phyloP scores from a whole-genome alignment of 2,329 filamentous ascomycete species.

The Fusarium sp. region DNA sequence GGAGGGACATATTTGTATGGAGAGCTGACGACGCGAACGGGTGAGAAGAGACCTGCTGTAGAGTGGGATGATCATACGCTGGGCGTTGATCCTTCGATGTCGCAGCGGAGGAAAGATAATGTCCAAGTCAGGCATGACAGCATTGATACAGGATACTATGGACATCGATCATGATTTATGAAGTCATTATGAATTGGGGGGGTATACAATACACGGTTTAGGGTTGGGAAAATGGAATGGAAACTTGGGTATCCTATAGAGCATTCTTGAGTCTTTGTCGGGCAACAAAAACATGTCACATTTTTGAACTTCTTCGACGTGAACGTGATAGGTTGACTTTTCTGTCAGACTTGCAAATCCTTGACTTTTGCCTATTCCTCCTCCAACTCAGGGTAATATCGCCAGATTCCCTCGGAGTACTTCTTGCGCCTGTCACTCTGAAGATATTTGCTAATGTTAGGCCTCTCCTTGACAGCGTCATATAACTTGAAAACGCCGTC shows the following conservation, averaged over 20 bases:
- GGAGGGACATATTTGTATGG: conserved; percentile 40
- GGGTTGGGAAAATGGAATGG: background rate
- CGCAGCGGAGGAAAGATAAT: conserved; percentile 7
- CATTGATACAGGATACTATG: conserved; percentile 36
- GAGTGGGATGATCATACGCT: conserved; percentile 41
- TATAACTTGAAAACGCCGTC: conserved; percentile 71
- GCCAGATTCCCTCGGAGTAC: conserved; percentile 74
- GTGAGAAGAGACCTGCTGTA: conserved; percentile 36
- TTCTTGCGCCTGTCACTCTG: conserved; percentile 69
- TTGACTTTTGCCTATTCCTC: conserved; percentile 41
- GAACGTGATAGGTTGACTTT: background rate
- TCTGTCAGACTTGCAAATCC: background rate
- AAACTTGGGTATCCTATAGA: background rate
- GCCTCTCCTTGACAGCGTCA: conserved; percentile 68
- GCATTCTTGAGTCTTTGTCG: background rate
- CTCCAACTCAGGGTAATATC: conserved; percentile 79
- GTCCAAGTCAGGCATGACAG: conserved; percentile 17
- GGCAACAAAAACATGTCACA: background rate
- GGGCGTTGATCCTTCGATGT: background rate
- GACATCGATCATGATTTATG: conserved; percentile 19
- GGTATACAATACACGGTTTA: background rate
- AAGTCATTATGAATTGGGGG: background rate
- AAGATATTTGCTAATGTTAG: conserved; percentile 75
- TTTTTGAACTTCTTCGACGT: background rate
- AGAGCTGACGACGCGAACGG: conserved; percentile 31